phyloP scores from a whole-genome alignment of 148 eudicot species.

The Arbutus unedo region DNA sequence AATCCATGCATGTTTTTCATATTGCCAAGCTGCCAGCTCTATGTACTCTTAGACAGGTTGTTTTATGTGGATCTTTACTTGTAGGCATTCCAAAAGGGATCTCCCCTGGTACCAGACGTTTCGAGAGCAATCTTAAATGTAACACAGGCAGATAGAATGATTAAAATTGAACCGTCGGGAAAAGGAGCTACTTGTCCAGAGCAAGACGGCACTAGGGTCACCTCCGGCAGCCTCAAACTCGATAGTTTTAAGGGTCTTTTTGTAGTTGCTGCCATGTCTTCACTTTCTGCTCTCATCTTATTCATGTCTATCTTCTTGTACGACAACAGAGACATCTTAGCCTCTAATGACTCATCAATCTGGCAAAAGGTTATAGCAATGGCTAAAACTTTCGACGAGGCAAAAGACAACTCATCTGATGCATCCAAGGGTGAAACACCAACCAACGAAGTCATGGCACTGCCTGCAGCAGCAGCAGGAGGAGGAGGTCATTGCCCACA shows the following conservation, averaged over 20 bases:
- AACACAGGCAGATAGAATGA: conserved; percentile 17
- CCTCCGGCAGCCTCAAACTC: conserved; percentile 35
- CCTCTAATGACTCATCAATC: conserved; percentile 22
- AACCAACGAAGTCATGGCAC: background rate
- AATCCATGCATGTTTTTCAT: background rate
- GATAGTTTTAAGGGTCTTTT: conserved; percentile 56
- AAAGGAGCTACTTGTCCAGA: conserved; percentile 25
- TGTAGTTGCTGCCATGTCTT: conserved; percentile 37
- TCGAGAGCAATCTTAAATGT: conserved; percentile 28
- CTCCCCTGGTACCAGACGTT: conserved; percentile 27
- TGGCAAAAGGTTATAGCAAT: conserved; percentile 23
- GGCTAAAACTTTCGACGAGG: background rate
- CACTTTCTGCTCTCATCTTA: conserved; percentile 29
- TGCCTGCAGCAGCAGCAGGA: background rate
- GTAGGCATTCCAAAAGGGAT: conserved; percentile 27
- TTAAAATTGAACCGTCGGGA: conserved; percentile 23
- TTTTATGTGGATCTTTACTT: background rate
- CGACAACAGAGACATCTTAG: conserved; percentile 22
- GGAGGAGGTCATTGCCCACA: background rate
- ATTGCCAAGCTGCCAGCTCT: background rate
- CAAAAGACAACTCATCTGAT: background rate
- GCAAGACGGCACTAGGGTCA: background rate
- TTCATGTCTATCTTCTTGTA: conserved; percentile 32
- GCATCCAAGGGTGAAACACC: background rate
- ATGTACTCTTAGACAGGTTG: too few species aligned